Evolutionary conservation across 1,284 basidiomycete genomes (phyloP), one percentile per base, ranked within the genome.

Genomic region (Apiotrichum mycotoxinovorans): DNA sequence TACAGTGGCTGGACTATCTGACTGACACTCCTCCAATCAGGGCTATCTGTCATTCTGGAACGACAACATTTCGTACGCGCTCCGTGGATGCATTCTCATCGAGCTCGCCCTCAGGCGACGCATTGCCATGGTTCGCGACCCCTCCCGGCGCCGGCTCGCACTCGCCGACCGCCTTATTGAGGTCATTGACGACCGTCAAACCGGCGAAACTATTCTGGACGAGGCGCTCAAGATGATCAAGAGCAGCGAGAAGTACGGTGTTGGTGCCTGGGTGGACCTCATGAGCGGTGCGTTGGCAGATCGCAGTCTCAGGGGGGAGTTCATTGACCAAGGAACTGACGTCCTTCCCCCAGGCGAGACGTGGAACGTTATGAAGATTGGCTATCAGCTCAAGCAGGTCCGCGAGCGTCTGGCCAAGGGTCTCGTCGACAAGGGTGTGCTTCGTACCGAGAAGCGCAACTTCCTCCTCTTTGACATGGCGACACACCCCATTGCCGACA

Each of bases 381-480:
- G 92, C 27, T 97, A 92, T 78, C 93, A 97, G 76, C 85, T 97
- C 51, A 97, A 97, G 78, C 93, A 96, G 78, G 93, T 97, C 45
- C 87, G 93, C 54, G 93, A 97, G 78, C 87, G 93, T 23, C 85
- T 97, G 46, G 91, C 91, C n/a, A 97, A 97, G 75, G 93, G 93
- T 1, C 84, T 97, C 41, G 93, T 95, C 53, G 93, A 97, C 82
- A 97, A 97, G 78, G 93, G 93, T 66, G 85, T 97, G 41, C 83
- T 97, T n/a, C 87, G 93, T 47, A 97, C 93, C 14, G 93, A 96
- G 76, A 96, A 96, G 75, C 88, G 91, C 73, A 96, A 96, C 77
- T 96, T 96, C 77, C 83, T 96, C 45, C 82, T 96, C n/a, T 96
- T 96, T 76, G 93, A 97, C 79, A 96, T 96, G 93, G 92, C 93